Conservation (phyloP, 139 green algal genomes). For the Gonium pectorale region DNA sequence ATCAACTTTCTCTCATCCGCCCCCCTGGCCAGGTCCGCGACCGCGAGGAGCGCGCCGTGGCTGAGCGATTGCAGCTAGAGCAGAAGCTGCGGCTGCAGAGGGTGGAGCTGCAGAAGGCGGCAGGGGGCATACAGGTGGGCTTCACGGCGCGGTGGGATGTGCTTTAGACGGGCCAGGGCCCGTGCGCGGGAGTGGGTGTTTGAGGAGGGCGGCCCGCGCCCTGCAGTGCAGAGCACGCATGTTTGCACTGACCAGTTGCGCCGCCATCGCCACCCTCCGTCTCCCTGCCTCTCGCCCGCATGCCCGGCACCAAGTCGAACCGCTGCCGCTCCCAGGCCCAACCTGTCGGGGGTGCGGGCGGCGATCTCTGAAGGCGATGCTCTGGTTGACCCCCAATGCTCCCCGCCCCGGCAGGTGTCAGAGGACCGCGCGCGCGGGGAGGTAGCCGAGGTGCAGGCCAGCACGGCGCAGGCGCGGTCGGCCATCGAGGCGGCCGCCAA, state of each 20-base stretch:
- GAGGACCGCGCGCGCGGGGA: constrained; percentile 53
- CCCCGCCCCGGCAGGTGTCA: constrained; percentile 9
- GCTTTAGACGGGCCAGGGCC: too few relatives aligned
- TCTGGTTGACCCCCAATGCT: too few relatives aligned
- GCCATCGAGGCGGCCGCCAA: constrained; percentile 5
- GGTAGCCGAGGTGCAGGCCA: constrained; percentile 49
- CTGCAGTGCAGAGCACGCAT: too few relatives aligned
- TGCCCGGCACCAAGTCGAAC: too few relatives aligned
- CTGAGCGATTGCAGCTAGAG: constrained; percentile 61
- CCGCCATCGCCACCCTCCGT: too few relatives aligned
- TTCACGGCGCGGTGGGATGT: too few relatives aligned
- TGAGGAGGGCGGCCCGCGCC: not conserved
- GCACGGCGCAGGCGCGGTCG: not conserved
- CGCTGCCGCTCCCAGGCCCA: too few relatives aligned
- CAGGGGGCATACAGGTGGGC: constrained; percentile 28
- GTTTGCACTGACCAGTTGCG: too few relatives aligned
- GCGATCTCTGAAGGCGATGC: too few relatives aligned
- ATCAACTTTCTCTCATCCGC: not conserved
- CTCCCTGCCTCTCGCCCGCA: too few relatives aligned
- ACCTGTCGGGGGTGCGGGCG: too few relatives aligned
- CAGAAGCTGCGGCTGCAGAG: constrained; percentile 70
- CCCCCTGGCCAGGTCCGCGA: constrained; percentile 44
- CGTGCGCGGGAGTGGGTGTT: too few relatives aligned
- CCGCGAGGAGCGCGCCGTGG: constrained; percentile 62
- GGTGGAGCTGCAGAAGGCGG: constrained; percentile 57